A percentile compares a stretch with the other conserved stretches of the same genome.
phyloP scores from a whole-genome alignment of 192 early-diverging fungal species.

The Phlyctochytrium planicorne region DNA sequence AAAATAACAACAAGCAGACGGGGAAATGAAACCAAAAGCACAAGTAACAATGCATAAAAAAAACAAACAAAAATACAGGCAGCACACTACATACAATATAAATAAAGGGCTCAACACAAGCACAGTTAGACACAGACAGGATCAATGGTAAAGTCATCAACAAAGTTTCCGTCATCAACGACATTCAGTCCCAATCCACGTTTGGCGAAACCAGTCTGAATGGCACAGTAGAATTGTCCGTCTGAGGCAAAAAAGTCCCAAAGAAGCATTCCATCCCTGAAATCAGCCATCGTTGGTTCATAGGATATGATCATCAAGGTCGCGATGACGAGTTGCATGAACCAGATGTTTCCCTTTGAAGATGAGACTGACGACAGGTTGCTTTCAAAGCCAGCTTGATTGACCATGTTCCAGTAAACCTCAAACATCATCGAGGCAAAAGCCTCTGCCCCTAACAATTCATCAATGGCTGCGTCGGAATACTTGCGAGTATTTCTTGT shows the following conservation, averaged over 20 bases:
- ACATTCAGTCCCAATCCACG: constrained; percentile 71
- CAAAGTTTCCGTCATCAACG: too few species aligned
- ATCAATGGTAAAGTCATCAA: too few species aligned
- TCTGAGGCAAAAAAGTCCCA: constrained; percentile 51
- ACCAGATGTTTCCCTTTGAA: constrained; percentile 19
- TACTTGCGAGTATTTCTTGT: constrained; percentile 36
- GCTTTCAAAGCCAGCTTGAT: constrained; percentile 1
- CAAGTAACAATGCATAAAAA: too few species aligned
- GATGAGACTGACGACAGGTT: neutral
- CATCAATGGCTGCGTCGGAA: constrained; percentile 27
- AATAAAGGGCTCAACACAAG: too few species aligned
- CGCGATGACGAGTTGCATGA: constrained; percentile 11
- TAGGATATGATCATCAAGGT: constrained; percentile 48
- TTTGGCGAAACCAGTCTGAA: constrained; percentile 68
- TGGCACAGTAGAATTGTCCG: constrained; percentile 52
- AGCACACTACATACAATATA: too few species aligned
- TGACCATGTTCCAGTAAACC: constrained; percentile 58
- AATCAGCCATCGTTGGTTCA: constrained; percentile 59
- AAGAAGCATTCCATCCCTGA: constrained; percentile 62
- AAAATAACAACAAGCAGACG: too few species aligned
- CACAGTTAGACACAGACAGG: too few species aligned
- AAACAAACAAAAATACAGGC: too few species aligned
- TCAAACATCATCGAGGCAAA: constrained; percentile 63
- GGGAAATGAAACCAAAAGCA: too few species aligned
- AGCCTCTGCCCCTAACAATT: constrained; percentile 62